Evolutionary conservation across 1,284 basidiomycete genomes (phyloP).

Genomic region (Sporisorium graminicola): DNA sequence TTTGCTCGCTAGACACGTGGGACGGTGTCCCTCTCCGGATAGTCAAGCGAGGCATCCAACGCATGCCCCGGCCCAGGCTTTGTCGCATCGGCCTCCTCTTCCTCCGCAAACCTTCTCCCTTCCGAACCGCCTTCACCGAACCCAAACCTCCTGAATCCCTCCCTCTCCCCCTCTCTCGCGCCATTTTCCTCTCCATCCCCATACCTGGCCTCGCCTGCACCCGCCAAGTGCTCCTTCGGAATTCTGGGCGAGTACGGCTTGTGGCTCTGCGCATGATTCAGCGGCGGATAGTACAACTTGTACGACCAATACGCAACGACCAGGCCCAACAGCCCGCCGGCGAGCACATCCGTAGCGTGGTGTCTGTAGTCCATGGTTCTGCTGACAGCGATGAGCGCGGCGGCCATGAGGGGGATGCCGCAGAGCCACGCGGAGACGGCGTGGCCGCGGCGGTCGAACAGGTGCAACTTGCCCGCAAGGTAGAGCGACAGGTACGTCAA

Average conservation of each 20-base stretch:
- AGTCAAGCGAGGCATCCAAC: constrained; percentile 20
- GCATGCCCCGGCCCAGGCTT: constrained; percentile 3
- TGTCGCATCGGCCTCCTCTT: constrained; percentile 1
- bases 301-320: constrained; percentile 75
- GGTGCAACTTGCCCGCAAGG: constrained; percentile 80
- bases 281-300: constrained; percentile 55
- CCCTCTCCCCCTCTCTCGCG: neutral
- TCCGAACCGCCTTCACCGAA: neutral
- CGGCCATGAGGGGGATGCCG: constrained; percentile 81
- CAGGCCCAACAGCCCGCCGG: constrained; percentile 82
- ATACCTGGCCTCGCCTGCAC: constrained; percentile 4
- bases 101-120: neutral
- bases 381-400: constrained; percentile 83
- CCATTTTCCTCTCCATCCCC: neutral
- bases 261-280: constrained; percentile 45
- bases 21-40: constrained; percentile 41
- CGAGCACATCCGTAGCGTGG: constrained; percentile 77
- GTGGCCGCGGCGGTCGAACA: constrained; percentile 86
- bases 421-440: constrained; percentile 88
- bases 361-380: constrained; percentile 72
- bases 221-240: constrained; percentile 29
- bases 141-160: constrained; percentile 15
- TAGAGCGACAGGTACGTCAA: constrained; percentile 90
- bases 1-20: constrained; percentile 14
- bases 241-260: constrained; percentile 56